These are phyloP conservation scores for Pseudohalonectria lignicola DNA, from an alignment of 2,329 filamentous ascomycete species.

Conservation along the genomic window DNA sequence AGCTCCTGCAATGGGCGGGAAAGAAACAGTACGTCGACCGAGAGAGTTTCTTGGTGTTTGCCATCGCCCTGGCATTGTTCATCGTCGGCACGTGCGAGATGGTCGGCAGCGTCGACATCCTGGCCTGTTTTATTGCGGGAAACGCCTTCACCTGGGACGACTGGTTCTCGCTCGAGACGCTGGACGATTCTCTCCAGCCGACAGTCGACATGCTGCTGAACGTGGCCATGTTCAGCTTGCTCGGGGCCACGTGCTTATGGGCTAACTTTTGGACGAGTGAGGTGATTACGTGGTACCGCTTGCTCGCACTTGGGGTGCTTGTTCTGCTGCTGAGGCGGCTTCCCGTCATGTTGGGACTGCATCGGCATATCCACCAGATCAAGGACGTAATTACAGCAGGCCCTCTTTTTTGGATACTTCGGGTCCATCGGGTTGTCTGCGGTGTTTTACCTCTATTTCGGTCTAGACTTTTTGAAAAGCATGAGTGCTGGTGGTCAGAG, in stretches of 20 bases:
- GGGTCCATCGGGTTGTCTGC: conserved; percentile 88
- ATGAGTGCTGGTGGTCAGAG: conserved; percentile 41
- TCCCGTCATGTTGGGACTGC: conserved; percentile 63
- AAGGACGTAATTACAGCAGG: conserved; percentile 54
- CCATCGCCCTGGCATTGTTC: conserved; percentile 75
- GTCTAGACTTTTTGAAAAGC: conserved; percentile 57
- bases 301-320: conserved; percentile 63
- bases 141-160: conserved; percentile 90
- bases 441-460: conserved; percentile 81
- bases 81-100: conserved; percentile 79
- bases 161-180: conserved; percentile 82
- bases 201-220: conserved; percentile 94
- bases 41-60: conserved; percentile 81
- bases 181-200: conserved; percentile 85
- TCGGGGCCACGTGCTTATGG: conserved; percentile 80
- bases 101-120: conserved; percentile 78
- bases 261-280: conserved; percentile 51
- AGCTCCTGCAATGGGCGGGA: conserved; percentile 75
- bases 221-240: conserved; percentile 82
- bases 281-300: conserved; percentile 62
- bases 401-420: conserved; percentile 84
- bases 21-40: conserved; percentile 71
- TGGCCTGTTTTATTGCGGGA: conserved; percentile 87
- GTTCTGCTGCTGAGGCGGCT: conserved; percentile 69
- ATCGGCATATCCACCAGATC: conserved; percentile 71